Evolutionary conservation across 305 asterid genomes (phyloP).

Genomic region (Monarda citriodora): DNA sequence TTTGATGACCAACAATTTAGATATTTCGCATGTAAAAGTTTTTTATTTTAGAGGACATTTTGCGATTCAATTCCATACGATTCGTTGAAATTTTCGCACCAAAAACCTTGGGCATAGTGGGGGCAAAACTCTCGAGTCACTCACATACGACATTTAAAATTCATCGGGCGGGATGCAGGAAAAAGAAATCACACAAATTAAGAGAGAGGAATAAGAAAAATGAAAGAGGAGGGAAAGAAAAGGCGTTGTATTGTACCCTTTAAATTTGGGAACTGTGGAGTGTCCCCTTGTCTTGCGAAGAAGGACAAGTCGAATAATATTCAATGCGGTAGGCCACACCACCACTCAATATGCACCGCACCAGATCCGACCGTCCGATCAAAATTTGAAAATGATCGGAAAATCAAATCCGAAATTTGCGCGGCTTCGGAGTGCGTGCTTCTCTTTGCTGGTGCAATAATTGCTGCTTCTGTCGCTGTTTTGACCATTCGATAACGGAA

Average conservation of each 20-base stretch:
- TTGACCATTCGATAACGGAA: conserved; percentile 4
- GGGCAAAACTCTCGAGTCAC: conserved; percentile 22
- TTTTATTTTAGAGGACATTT: no score
- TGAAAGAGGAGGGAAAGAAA: conserved; percentile 1
- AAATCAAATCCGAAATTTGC: conserved; percentile 23
- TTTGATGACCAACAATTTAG: no score
- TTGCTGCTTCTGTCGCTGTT: conserved; percentile 18
- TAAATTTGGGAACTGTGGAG: conserved; percentile 28
- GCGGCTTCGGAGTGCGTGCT: conserved; percentile 23
- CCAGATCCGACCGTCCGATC: conserved; percentile 21
- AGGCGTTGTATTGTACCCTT: conserved; percentile 13
- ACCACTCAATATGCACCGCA: conserved; percentile 12
- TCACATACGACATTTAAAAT: conserved; percentile 11
- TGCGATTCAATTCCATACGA: neutral
- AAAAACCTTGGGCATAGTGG: conserved; percentile 1
- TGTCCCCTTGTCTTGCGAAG: conserved; percentile 23
- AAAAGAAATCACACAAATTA: neutral
- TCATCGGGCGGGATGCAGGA: conserved; percentile 16
- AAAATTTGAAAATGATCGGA: neutral
- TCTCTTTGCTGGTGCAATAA: conserved; percentile 20
- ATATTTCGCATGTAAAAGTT: no score
- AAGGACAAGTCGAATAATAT: conserved; percentile 19
- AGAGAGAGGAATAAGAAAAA: neutral
- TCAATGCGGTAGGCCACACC: conserved; percentile 35
- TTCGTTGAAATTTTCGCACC: neutral